Base-by-base conservation (phyloP, 345 rosid genomes). In the Aethionema arabicum region DNA sequence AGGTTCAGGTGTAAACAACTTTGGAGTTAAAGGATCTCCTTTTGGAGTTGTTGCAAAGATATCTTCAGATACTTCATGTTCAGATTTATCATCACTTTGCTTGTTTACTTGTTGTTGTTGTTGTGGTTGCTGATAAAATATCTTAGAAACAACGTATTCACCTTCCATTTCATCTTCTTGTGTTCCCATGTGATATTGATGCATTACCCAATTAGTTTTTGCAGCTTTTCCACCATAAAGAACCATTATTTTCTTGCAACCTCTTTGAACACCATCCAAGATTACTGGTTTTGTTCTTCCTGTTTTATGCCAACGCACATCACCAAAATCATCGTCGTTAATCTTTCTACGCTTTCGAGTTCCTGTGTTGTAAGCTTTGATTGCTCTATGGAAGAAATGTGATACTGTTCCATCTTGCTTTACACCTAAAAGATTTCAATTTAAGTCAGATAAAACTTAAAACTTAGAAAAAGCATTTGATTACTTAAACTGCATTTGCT, bases 201-300 rank as follows among this genome's bases (percentile, higher is more conserved):
- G 99, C 99, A 93, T 93, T 65, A 84, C 91, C 99, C 97, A 90
- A 59, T 87, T 90, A 5, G 99, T 83, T 75, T 90, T 93, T 59
- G 81, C 90, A 8, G 90, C 52, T 71, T 85, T 93, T 8, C 87
- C 95, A 46, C 95, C 97, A 59, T 93, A 90, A 27, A 90, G 97
- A 67, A 93, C 97, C 99, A 93, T 93, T 37, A 87, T 83, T 49
- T 93, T 93, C 78, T 93, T 93, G 69, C 92, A 87, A 2, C 96
- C 99, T 76, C 64, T 80, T 36, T 80, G 96, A 70, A 79, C 66
- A 44, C 99, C 97, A 66, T 90, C 90, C 64, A 85, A 46, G 32
- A 78, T 72, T 46, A 90, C 90, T 3, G 95, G 86, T 68, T 87
- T 93, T 13, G 97, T 93, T 76, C 65, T 80, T 44, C 99, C 99